Conservation (phyloP, 345 rosid genomes). For the Microthlaspi erraticum region DNA sequence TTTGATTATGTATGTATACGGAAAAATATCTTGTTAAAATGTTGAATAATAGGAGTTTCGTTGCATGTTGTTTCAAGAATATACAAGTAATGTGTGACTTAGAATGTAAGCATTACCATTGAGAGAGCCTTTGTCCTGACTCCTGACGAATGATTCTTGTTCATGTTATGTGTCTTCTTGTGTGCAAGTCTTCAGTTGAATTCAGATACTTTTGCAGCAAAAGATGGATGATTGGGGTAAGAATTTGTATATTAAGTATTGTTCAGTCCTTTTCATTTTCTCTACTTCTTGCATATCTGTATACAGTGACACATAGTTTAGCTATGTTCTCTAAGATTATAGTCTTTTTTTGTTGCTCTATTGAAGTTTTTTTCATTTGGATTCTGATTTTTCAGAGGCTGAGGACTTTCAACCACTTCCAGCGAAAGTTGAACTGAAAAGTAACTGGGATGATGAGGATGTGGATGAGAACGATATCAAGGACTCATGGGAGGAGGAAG, state of each 20-base stretch:
- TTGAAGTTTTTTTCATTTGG: not conserved
- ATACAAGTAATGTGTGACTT: too few relatives aligned
- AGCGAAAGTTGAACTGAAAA: constrained; percentile 56
- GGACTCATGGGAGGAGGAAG: constrained; percentile 99
- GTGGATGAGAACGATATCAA: constrained; percentile 80
- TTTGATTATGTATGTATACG: too few relatives aligned
- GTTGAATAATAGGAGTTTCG: too few relatives aligned
- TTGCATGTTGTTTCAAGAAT: too few relatives aligned
- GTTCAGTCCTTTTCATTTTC: not conserved
- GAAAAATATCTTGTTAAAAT: too few relatives aligned
- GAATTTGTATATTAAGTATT: not conserved
- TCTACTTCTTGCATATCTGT: not conserved
- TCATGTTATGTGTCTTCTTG: not conserved
- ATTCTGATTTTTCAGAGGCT: constrained; percentile 55
- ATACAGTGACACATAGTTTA: not conserved
- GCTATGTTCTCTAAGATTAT: not conserved
- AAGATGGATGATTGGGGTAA: constrained; percentile 42
- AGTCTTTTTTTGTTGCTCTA: not conserved
- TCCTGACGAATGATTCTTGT: not conserved
- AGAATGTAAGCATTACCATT: not conserved
- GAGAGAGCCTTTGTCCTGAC: not conserved
- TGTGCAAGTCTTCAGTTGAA: constrained; percentile 24
- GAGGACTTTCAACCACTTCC: constrained; percentile 61
- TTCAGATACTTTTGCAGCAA: constrained; percentile 12
- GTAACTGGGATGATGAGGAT: constrained; percentile 91